Conservation (phyloP, 306 rosid species). For the Acmispon strigosus region DNA sequence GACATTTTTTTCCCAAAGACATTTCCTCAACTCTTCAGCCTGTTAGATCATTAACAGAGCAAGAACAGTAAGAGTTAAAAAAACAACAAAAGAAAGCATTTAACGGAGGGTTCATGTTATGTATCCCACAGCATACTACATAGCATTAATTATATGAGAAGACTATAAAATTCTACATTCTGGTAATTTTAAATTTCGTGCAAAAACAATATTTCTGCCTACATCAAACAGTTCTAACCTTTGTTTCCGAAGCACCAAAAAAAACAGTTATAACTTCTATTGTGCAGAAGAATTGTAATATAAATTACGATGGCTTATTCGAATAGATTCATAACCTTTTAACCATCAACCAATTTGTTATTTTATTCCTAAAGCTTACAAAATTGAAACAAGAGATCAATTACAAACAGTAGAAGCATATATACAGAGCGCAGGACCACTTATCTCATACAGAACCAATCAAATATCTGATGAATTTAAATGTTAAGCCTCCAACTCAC, state of each 20-base stretch:
- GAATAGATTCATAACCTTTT: not conserved
- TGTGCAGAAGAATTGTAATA: not conserved
- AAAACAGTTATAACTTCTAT: not conserved
- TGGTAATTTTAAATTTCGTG: not conserved
- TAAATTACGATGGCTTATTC: not conserved
- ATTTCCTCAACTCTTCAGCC: slow-evolving; percentile 71
- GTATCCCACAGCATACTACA: not conserved
- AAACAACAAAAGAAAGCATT: not conserved
- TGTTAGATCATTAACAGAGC: slow-evolving; percentile 19
- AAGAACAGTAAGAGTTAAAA: not conserved
- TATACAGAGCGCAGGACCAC: slow-evolving; percentile 3
- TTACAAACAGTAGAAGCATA: not conserved
- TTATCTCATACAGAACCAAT: not conserved
- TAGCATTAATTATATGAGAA: not conserved
- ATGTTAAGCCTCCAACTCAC: not conserved
- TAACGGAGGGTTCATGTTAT: not conserved
- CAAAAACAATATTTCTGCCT: not conserved
- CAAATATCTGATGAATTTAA: slow-evolving; percentile 12
- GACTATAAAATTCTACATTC: not conserved
- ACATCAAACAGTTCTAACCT: slow-evolving; percentile 1
- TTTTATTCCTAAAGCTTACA: not conserved
- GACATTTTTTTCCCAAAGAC: slow-evolving; percentile 67
- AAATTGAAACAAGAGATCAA: not conserved
- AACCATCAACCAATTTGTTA: not conserved
- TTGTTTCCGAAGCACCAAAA: too few relatives aligned